Percentiles rank a stretch among this genome's conserved stretches.
phyloP scores from a whole-genome alignment of 2,329 filamentous ascomycete genomes.

The Lomentospora prolificans region DNA sequence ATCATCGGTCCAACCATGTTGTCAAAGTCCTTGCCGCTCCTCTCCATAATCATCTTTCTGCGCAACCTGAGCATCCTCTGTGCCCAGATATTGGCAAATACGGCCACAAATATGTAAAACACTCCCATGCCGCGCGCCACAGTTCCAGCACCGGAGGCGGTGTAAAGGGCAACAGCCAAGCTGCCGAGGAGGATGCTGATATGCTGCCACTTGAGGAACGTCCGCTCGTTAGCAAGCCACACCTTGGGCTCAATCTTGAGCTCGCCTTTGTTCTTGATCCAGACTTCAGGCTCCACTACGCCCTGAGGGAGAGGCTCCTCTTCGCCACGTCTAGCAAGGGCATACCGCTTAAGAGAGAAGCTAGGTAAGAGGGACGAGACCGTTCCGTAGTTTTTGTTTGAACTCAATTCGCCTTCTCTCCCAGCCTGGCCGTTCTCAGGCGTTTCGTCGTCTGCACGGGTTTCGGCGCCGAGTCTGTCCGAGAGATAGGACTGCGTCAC shows the following conservation, averaged over 20 bases:
- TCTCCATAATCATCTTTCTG: slow-evolving; percentile 66
- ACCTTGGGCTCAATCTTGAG: slow-evolving; percentile 95
- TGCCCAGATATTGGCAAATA: slow-evolving; percentile 81
- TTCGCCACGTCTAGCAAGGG: slow-evolving; percentile 33
- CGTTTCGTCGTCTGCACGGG: slow-evolving; percentile 20
- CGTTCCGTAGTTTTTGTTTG: slow-evolving; percentile 36
- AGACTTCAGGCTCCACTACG: slow-evolving; percentile 72
- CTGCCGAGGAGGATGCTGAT: slow-evolving; percentile 80
- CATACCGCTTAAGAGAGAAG: slow-evolving; percentile 74
- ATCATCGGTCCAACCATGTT: slow-evolving; percentile 76
- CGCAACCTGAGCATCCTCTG: slow-evolving; percentile 72
- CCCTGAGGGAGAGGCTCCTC: slow-evolving; percentile 63
- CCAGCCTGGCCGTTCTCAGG: slow-evolving; percentile 16
- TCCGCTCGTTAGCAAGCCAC: slow-evolving; percentile 96
- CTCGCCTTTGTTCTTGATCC: slow-evolving; percentile 91
- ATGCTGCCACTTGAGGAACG: slow-evolving; percentile 98
- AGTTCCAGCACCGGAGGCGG: slow-evolving; percentile 72
- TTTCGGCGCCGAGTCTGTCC: slow-evolving; percentile 42
- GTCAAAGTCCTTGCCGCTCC: slow-evolving; percentile 90
- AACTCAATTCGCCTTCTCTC: slow-evolving; percentile 23
- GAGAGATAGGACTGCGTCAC: slow-evolving; percentile 55
- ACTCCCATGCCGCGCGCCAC: slow-evolving; percentile 72
- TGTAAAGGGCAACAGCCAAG: slow-evolving; percentile 76
- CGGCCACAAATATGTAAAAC: slow-evolving; percentile 70
- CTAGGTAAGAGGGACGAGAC: slow-evolving; percentile 68